phyloP scores from a whole-genome alignment of 2,329 filamentous ascomycete genomes.

The Cladosporium velox region DNA sequence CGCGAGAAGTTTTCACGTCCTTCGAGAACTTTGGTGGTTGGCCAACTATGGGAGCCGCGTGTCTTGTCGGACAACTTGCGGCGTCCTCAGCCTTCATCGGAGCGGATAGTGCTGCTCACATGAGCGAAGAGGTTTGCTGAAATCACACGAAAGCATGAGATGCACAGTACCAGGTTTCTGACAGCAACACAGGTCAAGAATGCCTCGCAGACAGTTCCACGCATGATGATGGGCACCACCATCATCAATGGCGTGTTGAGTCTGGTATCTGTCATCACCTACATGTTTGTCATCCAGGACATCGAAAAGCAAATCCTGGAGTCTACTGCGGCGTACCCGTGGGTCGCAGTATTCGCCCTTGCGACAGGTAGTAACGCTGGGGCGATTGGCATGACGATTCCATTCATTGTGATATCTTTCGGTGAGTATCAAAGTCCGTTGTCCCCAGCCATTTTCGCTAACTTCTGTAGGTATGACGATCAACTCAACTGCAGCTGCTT shows the following conservation, averaged over 20 bases:
- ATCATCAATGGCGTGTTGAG: conserved; percentile 49
- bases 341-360: conserved; percentile 37
- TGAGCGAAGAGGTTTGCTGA: conserved; percentile 28
- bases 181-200: conserved; percentile 24
- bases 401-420: conserved; percentile 22
- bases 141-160: not conserved
- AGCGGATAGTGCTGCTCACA: conserved; percentile 10
- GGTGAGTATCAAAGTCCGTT: not conserved
- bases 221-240: conserved; percentile 48
- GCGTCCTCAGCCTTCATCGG: conserved; percentile 21
- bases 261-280: conserved; percentile 44
- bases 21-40: conserved; percentile 44
- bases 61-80: conserved; percentile 41
- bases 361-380: conserved; percentile 21
- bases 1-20: conserved; percentile 34
- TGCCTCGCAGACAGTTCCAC: conserved; percentile 43
- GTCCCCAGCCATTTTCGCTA: conserved; percentile 27
- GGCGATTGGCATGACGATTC: conserved; percentile 26
- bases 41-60: conserved; percentile 42
- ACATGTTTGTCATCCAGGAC: conserved; percentile 44
- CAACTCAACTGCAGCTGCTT: conserved; percentile 30
- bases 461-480: conserved; percentile 31
- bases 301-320: conserved; percentile 30
- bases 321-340: conserved; percentile 34
- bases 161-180: not conserved